Base-by-base conservation (phyloP, 2,329 filamentous ascomycete species). In the Phyllosticta ampelicida region DNA sequence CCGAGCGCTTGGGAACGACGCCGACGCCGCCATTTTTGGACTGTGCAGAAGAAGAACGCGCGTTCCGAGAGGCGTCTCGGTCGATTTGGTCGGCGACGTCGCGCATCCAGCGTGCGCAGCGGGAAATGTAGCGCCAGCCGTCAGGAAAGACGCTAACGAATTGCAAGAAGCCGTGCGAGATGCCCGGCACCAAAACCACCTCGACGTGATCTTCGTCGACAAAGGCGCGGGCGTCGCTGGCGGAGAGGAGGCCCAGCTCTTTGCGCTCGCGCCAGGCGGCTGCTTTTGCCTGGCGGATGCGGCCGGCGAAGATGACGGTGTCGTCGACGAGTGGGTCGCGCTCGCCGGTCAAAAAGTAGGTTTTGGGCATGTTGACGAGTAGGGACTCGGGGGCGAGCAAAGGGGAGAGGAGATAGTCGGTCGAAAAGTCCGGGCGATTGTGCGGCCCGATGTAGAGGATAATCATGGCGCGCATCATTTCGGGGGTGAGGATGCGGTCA, bases 391-490 rank as follows among this genome's bases (percentile, higher is more conserved):
- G 94, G 0, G 94, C 91, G 0, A 96, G 81, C 0, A 96, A 85
- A 0, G 94, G 94, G 0, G 89, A 95, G 2, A 99, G 82, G 0
- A 96, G 81, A 69, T 90, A 96, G 71, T 99, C 92, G 6, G 88
- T 89, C 26, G 84, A 84, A 71, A 99, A 97, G 69, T 97, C 90
- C 0, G 94, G 94, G 0, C 91, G 86, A 70, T 94, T 89, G 69
- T 96, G 88, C 0, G 91, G 90, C 0, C 94, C 94, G 58, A 99
- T 88, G 70, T 99, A 99, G 3, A 99, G 79, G 63, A 99, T 95
- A 63, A 99, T 96, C 91, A 99, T 97, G 62, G 91, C 90, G 29
- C 94, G 87, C 87, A 97, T 96, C 90, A 97, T 96, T 72, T 99
- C 94, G 0, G 94, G 92, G 0, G 90, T 92, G 13, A 99, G 79